These are phyloP conservation scores for Pneumocystis canis DNA, from an alignment of 1,139 yeast species.

Conservation along the genomic window DNA sequence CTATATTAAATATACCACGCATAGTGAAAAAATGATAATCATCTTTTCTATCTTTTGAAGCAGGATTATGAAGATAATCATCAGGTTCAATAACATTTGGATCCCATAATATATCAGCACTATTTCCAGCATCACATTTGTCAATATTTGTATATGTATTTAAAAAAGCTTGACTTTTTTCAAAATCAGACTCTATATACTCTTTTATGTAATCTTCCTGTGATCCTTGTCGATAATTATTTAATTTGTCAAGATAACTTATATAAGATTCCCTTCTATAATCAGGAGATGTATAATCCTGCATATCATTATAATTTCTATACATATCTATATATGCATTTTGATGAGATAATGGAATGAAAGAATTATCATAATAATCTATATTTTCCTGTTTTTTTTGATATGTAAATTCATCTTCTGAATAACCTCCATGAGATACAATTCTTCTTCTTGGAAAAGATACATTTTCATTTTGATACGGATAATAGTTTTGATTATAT, in stretches of 20 bases:
- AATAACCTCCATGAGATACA: not conserved
- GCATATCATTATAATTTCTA: not conserved
- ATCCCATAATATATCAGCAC: slow-evolving; percentile 8
- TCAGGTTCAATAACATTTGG: slow-evolving; percentile 11
- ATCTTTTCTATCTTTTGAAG: slow-evolving; percentile 5
- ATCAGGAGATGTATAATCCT: not conserved
- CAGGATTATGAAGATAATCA: slow-evolving; percentile 12
- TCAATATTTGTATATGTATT: not conserved
- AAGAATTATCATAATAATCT: not conserved
- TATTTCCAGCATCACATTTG: not conserved
- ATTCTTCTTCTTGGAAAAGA: not conserved
- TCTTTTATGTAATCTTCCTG: not conserved
- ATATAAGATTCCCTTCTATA: not conserved
- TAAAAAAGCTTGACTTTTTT: not conserved
- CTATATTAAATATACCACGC: slow-evolving; percentile 10
- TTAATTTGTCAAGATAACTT: not conserved
- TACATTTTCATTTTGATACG: not conserved
- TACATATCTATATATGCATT: not conserved
- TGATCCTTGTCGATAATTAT: not conserved
- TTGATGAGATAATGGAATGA: not conserved
- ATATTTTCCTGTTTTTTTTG: not conserved
- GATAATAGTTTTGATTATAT: not conserved
- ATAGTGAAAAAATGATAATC: slow-evolving; percentile 10
- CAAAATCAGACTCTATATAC: not conserved
- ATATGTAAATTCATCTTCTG: not conserved